Percentiles rank a stretch among this genome's conserved stretches.
Conservation (phyloP, 2,329 filamentous ascomycete genomes). For the Coniochaeta prunicola region DNA sequence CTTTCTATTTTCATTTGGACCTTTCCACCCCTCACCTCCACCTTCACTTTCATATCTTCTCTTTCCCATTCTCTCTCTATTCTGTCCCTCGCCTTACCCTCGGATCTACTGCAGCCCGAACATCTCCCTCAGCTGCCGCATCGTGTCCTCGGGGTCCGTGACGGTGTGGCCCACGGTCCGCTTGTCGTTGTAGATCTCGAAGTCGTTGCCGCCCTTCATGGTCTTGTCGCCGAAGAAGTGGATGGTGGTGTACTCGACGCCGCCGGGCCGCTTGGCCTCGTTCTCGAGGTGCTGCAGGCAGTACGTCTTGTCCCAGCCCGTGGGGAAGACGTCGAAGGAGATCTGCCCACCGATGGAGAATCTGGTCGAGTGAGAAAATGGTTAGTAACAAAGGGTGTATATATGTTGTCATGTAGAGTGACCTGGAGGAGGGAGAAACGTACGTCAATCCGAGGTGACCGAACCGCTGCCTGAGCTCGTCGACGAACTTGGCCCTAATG, state of each 20-base stretch:
- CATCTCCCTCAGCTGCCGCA: constrained; percentile 69
- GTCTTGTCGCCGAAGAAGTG: constrained; percentile 99
- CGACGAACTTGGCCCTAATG: constrained; percentile 70
- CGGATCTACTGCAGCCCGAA: constrained; percentile 52
- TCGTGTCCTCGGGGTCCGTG: constrained; percentile 73
- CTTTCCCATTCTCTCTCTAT: constrained; percentile 6
- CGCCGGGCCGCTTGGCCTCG: constrained; percentile 63
- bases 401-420: background rate
- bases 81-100: background rate
- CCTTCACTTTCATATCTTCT: constrained; percentile 1
- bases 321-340: constrained; percentile 96
- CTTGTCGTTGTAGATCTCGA: constrained; percentile 80
- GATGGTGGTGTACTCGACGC: constrained; percentile 74
- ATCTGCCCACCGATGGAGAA: constrained; percentile 96
- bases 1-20: too few species aligned
- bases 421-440: constrained; percentile 25
- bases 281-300: constrained; percentile 81
- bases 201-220: constrained; percentile 85
- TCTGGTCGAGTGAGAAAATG: constrained; percentile 29
- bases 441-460: constrained; percentile 77
- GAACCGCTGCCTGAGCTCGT: constrained; percentile 71
- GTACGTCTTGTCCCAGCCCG: constrained; percentile 98
- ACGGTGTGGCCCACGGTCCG: constrained; percentile 84
- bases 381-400: background rate
- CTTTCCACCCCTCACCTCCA: too few species aligned